Evolutionary conservation across 1,284 basidiomycete genomes (phyloP), one percentile per base, ranked within the genome.

Genomic region (Trametes pubescens): DNA sequence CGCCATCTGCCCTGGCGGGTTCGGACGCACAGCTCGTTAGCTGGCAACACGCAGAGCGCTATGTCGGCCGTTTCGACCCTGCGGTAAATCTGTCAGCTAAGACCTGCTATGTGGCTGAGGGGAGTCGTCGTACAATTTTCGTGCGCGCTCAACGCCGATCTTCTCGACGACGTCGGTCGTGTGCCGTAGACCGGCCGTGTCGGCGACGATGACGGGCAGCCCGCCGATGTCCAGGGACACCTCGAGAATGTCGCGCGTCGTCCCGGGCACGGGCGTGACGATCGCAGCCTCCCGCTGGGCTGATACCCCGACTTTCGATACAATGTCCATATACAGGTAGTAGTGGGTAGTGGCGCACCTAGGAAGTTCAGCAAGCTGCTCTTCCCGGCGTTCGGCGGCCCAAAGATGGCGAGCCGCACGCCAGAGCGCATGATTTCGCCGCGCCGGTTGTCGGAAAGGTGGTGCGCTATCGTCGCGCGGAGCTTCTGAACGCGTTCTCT

Each of bases 351-450:
- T 21, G n/a, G 68, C 81, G n/a, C 67, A 90, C 93, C 92, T 10
- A 96, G 78, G 73, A 89, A 91, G 72, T 96, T 96, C 38, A 95
- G 82, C 22, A 96, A 76, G 66, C 87, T 93, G 70, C 91, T 94
- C 78, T 96, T 96, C 40, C 94, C 94, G 1, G 91, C 94, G 71
- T 97, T 97, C 0, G 95, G 93, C 21, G 94, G 92, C 0, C 94
- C 94, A 73, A 95, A 95, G 51, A 97, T 94, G 7, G 91, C 90
- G 7, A 96, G 80, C 38, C 86, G 86, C 44, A 96, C 84, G 0
- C 95, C 95, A 0, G 87, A 86, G n/a, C 91, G 87, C 61, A 95
- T 79, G 54, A 96, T 89, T 74, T 96, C 94, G 0, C 94, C 93
- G 32, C 91, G 82, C 29, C 89, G 83, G 52, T 84, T 86, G 73